Conservation (phyloP, 768 basidiomycete species). For the Tricholoma saponaceum region DNA sequence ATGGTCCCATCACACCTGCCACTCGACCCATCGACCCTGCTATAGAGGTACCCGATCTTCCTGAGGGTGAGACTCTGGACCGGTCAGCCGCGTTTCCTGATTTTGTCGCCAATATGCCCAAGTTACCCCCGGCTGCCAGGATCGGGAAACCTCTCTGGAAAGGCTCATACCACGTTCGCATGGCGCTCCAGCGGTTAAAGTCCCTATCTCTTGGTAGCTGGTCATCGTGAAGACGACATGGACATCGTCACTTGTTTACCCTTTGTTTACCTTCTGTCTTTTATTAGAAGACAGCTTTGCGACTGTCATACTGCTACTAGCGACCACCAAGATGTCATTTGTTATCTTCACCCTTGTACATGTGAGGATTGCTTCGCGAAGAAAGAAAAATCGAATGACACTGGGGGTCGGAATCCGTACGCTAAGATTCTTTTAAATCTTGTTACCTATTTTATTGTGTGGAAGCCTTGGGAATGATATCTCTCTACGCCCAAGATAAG, state of each 20-base stretch:
- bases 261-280: background rate
- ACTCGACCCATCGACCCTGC: conserved; percentile 36
- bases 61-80: conserved; percentile 33
- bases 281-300: too few species aligned
- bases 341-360: too few species aligned
- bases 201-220: conserved; percentile 24
- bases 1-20: conserved; percentile 47
- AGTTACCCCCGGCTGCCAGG: conserved; percentile 3
- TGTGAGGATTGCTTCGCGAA: too few species aligned
- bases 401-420: too few species aligned
- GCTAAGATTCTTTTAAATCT: too few species aligned
- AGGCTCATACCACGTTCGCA: conserved; percentile 30
- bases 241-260: background rate
- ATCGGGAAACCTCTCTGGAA: conserved; percentile 21
- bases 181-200: conserved; percentile 34
- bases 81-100: conserved; percentile 16
- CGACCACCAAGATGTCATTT: too few species aligned
- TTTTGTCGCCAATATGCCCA: background rate
- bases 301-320: too few species aligned
- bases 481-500: too few species aligned
- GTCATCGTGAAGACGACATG: conserved; percentile 17
- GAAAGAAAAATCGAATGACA: too few species aligned
- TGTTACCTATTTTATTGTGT: too few species aligned
- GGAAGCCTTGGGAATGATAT: too few species aligned
- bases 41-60: conserved; percentile 39